Base-by-base conservation (phyloP, 2,329 filamentous ascomycete genomes). In the Fusarium oligoseptatum region DNA sequence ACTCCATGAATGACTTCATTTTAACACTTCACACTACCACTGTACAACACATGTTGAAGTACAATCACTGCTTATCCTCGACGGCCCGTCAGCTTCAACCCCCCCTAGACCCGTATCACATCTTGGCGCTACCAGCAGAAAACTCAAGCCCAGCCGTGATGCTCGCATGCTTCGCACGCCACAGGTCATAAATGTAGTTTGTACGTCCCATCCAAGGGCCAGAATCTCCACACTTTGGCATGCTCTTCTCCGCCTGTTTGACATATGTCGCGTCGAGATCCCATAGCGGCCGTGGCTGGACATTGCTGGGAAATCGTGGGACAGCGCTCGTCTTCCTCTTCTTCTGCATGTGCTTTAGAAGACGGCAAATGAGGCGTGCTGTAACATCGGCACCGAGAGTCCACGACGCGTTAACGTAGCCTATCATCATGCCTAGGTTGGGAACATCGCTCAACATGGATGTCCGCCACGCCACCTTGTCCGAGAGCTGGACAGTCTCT, bases 371-470 rank as follows among this genome's bases (percentile, higher is more conserved):
- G 3, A 90, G 82, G 34, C 82, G 82, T 0, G 85, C 84, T 2
- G 87, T 87, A 1, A 84, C 84, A 69, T 93, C 91, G 0, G 87
- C 87, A 6, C 89, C 90, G 0, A 92, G 83, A 0, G 90, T 92
- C 91, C 91, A 93, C 1, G 87, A 86, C 0, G 86, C 86, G 41
- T 90, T 87, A 27, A 85, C 85, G 80, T 92, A 93, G 9, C 91
- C 91, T 22, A 91, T 83, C 15, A 89, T 83, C 74, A 89, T 85
- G 41, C 87, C 82, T 22, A 89, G 73, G 79, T 93, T 93, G 11
- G 91, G 91, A 6, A 92, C 80, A 55, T 88, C 88, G 72, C 91
- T 85, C 4, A 93, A 77, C 90, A 93, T 92, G 60, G 85, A 81
- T 27, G 85, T 84, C 74, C 88, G 88, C 91, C 90, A 92, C 8